Evolutionary conservation across 495 filamentous ascomycete genomes (phyloP), one percentile per base, ranked within the genome.

Genomic region (Neurospora discreta): DNA sequence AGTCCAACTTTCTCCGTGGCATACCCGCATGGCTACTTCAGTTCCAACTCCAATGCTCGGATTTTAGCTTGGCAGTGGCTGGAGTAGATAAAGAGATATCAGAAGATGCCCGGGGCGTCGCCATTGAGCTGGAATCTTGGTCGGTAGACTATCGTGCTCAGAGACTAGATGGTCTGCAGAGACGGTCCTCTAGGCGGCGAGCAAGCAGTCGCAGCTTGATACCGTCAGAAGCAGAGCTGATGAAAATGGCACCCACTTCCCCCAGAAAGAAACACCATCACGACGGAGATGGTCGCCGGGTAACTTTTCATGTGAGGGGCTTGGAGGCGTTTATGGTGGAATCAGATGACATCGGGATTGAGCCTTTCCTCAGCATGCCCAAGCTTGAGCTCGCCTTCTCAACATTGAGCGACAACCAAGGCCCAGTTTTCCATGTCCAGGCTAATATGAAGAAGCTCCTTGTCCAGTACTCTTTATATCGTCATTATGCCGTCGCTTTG

Each of bases 281-380:
- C 73, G 85, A 89, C 18, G 93, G 93, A 5, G 94, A 98, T 84
- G 94, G 94, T 10, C 86, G 95, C 72, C 89, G 93, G 26, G 78
- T 99, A 18, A 89, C 91, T 16, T 76, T 98, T 36, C 92, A 97
- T 78, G 86, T 90, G 40, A 86, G 91, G 43, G 93, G 92, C 0
- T 83, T 99, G 18, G 94, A 97, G 77, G 93, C 89, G 1, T 96
- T 94, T 73, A 91, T 98, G 69, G 87, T 98, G 33, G 95, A 99
- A 78, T 91, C 89, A 0, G 86, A 90, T 40, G 93, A 98, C 69
- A 90, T 88, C 60, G 94, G 97, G 74, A 82, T 90, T 3, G 93
- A 97, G 74, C 87, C 94, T 26, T 98, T 98, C 76, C 79, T 98
- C 71, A 90, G 89, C 39, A 85, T 99, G 58, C 95, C 96, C 39